Percentiles rank a stretch among this genome's conserved stretches.
Evolutionary conservation across 1,139 yeast species (phyloP).

Genomic region (Yamadazyma oceani): DNA sequence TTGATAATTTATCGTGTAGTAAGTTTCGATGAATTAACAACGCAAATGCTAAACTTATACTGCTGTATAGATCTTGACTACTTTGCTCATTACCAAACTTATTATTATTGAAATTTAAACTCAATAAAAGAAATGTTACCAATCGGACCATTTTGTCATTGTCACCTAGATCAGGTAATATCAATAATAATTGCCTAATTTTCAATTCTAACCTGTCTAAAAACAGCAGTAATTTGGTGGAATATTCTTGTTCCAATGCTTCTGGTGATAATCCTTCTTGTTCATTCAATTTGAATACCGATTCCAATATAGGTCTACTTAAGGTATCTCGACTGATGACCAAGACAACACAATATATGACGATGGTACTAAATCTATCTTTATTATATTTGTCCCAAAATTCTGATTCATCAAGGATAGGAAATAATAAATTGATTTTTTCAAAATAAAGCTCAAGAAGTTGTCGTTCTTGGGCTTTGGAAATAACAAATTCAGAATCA

Average conservation of each 20-base stretch:
- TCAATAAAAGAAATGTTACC: conserved; percentile 29
- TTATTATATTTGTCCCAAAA: conserved; percentile 31
- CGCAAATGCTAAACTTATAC: conserved; percentile 30
- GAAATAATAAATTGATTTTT: conserved; percentile 35
- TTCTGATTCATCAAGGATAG: conserved; percentile 26
- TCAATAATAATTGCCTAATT: conserved; percentile 25
- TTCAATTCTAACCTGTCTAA: conserved; percentile 27
- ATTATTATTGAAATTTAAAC: conserved; percentile 30
- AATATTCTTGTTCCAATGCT: conserved; percentile 15
- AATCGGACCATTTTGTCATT: conserved; percentile 33
- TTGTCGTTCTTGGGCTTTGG: conserved; percentile 20
- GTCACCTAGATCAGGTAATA: conserved; percentile 35
- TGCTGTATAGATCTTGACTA: conserved; percentile 34
- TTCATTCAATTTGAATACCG: background rate
- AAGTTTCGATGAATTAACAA: conserved; percentile 35
- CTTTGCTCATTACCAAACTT: conserved; percentile 37
- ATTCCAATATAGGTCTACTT: conserved; percentile 26
- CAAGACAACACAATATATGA: conserved; percentile 31
- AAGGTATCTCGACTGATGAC: conserved; percentile 28
- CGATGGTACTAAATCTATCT: conserved; percentile 23
- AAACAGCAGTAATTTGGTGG: conserved; percentile 13
- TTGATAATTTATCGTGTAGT: conserved; percentile 10
- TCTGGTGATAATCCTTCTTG: conserved; percentile 18
- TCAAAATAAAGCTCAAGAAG: conserved; percentile 30
- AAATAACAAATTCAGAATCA: conserved; percentile 24